Conservation (phyloP, 1,139 yeast species). For the Fermentozyma sake region DNA sequence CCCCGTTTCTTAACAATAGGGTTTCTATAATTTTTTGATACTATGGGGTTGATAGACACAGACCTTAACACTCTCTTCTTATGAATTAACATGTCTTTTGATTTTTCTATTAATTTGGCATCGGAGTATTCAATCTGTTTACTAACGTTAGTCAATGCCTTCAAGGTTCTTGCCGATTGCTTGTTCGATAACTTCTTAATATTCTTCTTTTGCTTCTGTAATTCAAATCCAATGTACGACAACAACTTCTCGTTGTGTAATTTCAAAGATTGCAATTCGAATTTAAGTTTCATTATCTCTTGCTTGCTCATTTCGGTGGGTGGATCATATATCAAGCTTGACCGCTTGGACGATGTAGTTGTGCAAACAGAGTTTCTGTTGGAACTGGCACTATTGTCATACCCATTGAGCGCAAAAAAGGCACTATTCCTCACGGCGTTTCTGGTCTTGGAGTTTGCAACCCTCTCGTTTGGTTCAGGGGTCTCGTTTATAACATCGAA, state of each 20-base stretch:
- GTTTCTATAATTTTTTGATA: constrained; percentile 23
- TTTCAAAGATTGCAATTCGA: constrained; percentile 50
- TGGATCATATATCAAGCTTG: constrained; percentile 34
- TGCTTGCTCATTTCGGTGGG: constrained; percentile 40
- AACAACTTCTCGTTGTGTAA: constrained; percentile 53
- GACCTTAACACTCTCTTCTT: constrained; percentile 43
- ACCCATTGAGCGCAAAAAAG: constrained; percentile 22
- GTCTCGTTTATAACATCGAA: constrained; percentile 11
- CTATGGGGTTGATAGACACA: constrained; percentile 40
- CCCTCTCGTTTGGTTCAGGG: neutral
- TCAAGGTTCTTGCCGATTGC: constrained; percentile 21
- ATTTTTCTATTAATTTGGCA: constrained; percentile 46
- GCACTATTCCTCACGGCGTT: constrained; percentile 20
- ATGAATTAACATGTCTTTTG: constrained; percentile 38
- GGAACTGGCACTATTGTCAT: constrained; percentile 12
- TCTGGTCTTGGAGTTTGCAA: constrained; percentile 1
- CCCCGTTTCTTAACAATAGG: too few relatives aligned
- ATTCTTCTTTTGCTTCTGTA: constrained; percentile 47
- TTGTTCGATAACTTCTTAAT: constrained; percentile 38
- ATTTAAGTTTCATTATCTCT: constrained; percentile 48
- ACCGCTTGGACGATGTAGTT: constrained; percentile 31
- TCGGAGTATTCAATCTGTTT: constrained; percentile 48
- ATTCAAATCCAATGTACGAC: constrained; percentile 54
- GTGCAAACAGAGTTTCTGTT: constrained; percentile 19
- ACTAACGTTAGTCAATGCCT: constrained; percentile 13